These are phyloP conservation scores for Arthrobotrys conoides DNA, from an alignment of 2,329 filamentous ascomycete genomes.

Conservation along the genomic window DNA sequence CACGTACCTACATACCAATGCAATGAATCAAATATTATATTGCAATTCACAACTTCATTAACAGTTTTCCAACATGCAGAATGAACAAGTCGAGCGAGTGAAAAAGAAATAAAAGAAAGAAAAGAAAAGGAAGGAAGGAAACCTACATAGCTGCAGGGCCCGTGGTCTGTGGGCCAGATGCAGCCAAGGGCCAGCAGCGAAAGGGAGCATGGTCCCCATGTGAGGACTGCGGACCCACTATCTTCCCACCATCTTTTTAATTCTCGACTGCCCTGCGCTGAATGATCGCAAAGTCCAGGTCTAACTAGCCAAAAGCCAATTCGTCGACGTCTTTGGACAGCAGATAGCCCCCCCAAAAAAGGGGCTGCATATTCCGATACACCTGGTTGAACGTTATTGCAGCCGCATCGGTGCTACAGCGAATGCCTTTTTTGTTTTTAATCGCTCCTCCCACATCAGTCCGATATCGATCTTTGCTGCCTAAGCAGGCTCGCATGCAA, in stretches of 20 bases:
- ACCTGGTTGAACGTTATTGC: not conserved
- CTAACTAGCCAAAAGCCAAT: not conserved
- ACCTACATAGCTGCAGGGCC: conserved; percentile 5
- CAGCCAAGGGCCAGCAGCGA: conserved; percentile 43
- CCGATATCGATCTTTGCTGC: conserved; percentile 22
- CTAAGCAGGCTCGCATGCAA: conserved; percentile 22
- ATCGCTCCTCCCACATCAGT: not conserved
- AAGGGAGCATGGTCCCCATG: conserved; percentile 40
- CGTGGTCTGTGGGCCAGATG: conserved; percentile 32
- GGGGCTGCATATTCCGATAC: conserved; percentile 54
- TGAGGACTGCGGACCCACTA: conserved; percentile 18
- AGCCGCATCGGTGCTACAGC: conserved; percentile 42
- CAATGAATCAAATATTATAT: not conserved
- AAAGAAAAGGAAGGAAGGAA: conserved; percentile 3
- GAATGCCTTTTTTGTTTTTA: conserved; percentile 15
- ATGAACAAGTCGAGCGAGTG: too few relatives aligned
- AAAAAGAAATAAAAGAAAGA: not conserved
- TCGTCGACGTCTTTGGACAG: conserved; percentile 22
- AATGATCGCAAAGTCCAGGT: conserved; percentile 23
- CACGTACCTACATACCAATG: not conserved
- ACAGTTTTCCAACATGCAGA: not conserved
- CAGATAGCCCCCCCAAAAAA: not conserved
- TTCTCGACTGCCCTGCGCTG: not conserved
- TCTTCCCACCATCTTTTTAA: conserved; percentile 26
- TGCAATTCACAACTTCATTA: not conserved